Conservation (phyloP, 192 early-diverging fungal species). For the Kickxella alabastrina region DNA sequence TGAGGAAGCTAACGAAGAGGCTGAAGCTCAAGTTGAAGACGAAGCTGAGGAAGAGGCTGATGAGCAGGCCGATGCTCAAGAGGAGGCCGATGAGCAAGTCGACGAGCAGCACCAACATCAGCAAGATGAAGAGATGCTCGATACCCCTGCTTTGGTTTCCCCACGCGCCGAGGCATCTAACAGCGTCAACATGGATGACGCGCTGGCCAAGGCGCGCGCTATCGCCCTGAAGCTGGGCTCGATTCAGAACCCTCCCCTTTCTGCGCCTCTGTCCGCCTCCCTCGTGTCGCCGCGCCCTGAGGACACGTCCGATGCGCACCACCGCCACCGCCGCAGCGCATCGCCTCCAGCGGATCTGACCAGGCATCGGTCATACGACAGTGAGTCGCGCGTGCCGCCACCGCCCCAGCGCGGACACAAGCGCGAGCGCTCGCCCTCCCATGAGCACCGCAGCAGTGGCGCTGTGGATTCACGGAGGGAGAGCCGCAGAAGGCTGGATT, state of each 20-base stretch:
- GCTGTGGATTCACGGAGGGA: constrained; percentile 1
- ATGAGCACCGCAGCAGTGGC: background rate
- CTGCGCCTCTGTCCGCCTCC: constrained; percentile 1
- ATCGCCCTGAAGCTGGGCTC: constrained; percentile 68
- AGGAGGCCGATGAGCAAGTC: background rate
- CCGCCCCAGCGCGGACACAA: constrained; percentile 13
- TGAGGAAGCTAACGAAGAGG: constrained; percentile 1
- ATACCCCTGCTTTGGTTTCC: no score
- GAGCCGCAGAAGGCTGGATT: constrained; percentile 8
- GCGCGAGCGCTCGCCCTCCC: constrained; percentile 14
- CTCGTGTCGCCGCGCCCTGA: background rate
- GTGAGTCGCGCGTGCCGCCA: no score
- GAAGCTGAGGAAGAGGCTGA: background rate
- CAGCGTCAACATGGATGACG: constrained; percentile 59
- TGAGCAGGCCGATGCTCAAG: background rate
- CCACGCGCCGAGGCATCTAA: constrained; percentile 1
- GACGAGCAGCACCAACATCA: no score
- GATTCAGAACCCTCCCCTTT: constrained; percentile 22
- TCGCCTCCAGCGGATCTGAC: constrained; percentile 28
- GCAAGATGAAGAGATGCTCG: no score
- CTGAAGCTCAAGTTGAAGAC: background rate
- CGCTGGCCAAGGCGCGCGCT: constrained; percentile 70
- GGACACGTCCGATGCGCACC: background rate
- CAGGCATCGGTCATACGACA: no score
- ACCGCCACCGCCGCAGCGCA: constrained; percentile 31